Percentiles rank a stretch among this genome's conserved stretches.
Conservation (phyloP, 495 filamentous ascomycete species). For the Ascodesmis nigricans region DNA sequence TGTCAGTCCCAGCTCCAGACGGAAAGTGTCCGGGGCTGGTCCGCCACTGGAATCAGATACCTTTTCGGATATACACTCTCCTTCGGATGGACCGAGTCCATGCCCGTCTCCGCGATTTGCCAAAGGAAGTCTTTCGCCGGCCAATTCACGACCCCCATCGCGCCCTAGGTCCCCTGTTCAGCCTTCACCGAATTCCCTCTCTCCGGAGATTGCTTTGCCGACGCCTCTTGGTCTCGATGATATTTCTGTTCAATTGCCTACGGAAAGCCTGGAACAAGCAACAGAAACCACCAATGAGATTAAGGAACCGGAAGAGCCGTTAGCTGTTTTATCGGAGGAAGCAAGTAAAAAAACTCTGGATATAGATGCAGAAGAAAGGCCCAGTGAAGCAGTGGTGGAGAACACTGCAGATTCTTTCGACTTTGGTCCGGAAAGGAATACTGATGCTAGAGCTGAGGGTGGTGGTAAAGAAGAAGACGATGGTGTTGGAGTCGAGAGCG, state of each 20-base stretch:
- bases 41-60: no score
- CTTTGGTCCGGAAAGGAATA: no score
- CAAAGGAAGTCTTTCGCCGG: not conserved
- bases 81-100: not conserved
- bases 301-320: no score
- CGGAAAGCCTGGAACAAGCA: no score
- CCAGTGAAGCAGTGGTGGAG: constrained; percentile 11
- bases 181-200: not conserved
- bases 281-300: no score
- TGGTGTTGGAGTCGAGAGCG: not conserved
- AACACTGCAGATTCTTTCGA: no score
- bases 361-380: constrained; percentile 22
- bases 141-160: not conserved
- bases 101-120: not conserved
- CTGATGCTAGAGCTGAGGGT: constrained; percentile 1
- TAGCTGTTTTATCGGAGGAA: no score
- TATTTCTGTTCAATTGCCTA: no score
- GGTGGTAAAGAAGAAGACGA: constrained; percentile 1
- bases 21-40: not conserved
- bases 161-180: not conserved
- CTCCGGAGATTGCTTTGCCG: no score
- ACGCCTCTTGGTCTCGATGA: no score
- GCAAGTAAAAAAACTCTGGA: not conserved
- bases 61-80: no score
- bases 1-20: not conserved